These are phyloP conservation scores for Ogataea trehalophila DNA, from an alignment of 805 yeast species.

Conservation along the genomic window DNA sequence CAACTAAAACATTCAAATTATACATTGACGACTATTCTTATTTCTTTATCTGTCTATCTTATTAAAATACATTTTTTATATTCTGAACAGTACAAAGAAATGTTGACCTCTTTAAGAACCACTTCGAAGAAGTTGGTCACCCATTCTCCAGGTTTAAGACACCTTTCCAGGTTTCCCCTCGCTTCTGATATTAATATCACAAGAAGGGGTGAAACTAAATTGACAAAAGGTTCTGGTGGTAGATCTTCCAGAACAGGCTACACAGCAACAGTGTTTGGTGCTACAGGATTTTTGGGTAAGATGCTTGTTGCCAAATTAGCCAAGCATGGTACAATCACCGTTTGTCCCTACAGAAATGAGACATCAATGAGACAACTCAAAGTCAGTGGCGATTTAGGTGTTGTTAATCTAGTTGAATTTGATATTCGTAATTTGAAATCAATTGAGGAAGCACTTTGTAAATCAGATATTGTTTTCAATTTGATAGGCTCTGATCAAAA, in stretches of 20 bases:
- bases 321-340: slow-evolving; percentile 72
- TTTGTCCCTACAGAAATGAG: slow-evolving; percentile 80
- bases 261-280: slow-evolving; percentile 86
- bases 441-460: slow-evolving; percentile 70
- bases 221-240: slow-evolving; percentile 75
- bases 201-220: slow-evolving; percentile 65
- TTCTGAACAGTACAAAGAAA: too few relatives aligned
- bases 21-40: too few relatives aligned
- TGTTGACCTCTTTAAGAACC: too few relatives aligned
- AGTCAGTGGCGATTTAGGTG: slow-evolving; percentile 83
- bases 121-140: too few relatives aligned
- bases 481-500: slow-evolving; percentile 70
- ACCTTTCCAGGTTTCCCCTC: slow-evolving; percentile 30
- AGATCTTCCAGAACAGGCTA: slow-evolving; percentile 82
- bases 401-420: slow-evolving; percentile 76
- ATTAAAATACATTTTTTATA: too few relatives aligned
- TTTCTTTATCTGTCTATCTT: too few relatives aligned
- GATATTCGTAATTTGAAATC: slow-evolving; percentile 75
- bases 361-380: slow-evolving; percentile 72
- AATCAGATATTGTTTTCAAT: slow-evolving; percentile 80
- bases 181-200: slow-evolving; percentile 67
- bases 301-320: slow-evolving; percentile 69
- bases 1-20: too few relatives aligned
- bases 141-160: slow-evolving; percentile 7
- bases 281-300: slow-evolving; percentile 74